Evolutionary conservation across 2,329 filamentous ascomycete species (phyloP).

Genomic region (Monilinia fructigena): DNA sequence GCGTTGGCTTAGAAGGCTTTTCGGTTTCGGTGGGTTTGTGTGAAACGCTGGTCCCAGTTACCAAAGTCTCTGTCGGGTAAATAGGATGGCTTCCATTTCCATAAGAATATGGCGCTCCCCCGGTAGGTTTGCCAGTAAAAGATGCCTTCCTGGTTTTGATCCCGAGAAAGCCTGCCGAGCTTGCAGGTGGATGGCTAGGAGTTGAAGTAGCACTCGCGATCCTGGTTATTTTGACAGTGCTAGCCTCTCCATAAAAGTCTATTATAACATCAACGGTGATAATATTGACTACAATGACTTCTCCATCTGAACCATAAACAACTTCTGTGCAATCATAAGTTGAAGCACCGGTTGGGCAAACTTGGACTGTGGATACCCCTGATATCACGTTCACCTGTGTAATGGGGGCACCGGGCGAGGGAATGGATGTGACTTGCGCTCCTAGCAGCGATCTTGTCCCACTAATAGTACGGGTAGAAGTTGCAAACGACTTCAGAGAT

Average conservation of each 20-base stretch:
- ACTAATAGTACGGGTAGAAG: conserved; percentile 13
- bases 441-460: conserved; percentile 14
- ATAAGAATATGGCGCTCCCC: conserved; percentile 3
- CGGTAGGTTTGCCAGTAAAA: not conserved
- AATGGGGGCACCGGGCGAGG: not conserved
- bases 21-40: conserved; percentile 13
- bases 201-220: conserved; percentile 17
- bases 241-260: conserved; percentile 14
- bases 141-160: not conserved
- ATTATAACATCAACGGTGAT: conserved; percentile 21
- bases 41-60: not conserved
- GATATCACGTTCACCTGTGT: conserved; percentile 21
- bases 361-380: conserved; percentile 19
- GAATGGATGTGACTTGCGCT: conserved; percentile 4
- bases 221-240: conserved; percentile 19
- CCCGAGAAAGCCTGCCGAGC: conserved; percentile 1
- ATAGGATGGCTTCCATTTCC: conserved; percentile 11
- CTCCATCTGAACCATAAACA: conserved; percentile 16
- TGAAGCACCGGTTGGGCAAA: conserved; percentile 19
- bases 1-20: conserved; percentile 17
- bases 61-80: not conserved
- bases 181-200: conserved; percentile 16
- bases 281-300: conserved; percentile 18
- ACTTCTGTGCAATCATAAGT: conserved; percentile 21
- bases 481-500: conserved; percentile 16